Evolutionary conservation across 2,329 filamentous ascomycete species (phyloP).

Genomic region (Alternaria postmessia): DNA sequence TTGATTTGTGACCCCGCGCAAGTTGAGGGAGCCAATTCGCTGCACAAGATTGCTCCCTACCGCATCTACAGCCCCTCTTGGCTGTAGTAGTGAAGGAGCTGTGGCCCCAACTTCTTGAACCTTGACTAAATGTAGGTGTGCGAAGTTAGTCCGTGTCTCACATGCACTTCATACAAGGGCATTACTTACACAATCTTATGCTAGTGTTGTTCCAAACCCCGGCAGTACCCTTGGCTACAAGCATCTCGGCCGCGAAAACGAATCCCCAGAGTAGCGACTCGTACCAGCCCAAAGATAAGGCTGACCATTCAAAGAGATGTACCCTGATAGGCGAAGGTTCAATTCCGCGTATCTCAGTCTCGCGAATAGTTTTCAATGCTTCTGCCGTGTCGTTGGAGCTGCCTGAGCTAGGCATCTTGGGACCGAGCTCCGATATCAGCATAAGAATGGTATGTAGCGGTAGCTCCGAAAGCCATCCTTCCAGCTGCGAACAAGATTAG

Average conservation of each 20-base stretch:
- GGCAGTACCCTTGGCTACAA: constrained; percentile 82
- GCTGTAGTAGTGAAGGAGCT: constrained; percentile 82
- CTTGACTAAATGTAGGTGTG: constrained; percentile 58
- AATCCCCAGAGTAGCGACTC: constrained; percentile 94
- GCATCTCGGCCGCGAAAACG: constrained; percentile 89
- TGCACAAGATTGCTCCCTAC: constrained; percentile 90
- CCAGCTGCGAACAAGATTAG: constrained; percentile 67
- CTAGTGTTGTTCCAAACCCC: constrained; percentile 93
- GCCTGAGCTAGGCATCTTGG: constrained; percentile 60
- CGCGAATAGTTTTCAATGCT: constrained; percentile 61
- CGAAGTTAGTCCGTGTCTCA: background rate
- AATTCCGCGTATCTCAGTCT: constrained; percentile 72
- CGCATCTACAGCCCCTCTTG: constrained; percentile 89
- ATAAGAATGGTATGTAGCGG: constrained; percentile 87
- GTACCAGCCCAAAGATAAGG: constrained; percentile 91
- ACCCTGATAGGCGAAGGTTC: constrained; percentile 78
- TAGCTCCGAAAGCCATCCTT: constrained; percentile 90
- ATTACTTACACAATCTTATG: constrained; percentile 71
- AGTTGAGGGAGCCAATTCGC: constrained; percentile 81
- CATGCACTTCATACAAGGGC: background rate
- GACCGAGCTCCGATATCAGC: constrained; percentile 70
- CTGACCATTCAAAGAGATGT: constrained; percentile 94
- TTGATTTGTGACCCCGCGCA: constrained; percentile 58
- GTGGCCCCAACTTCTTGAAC: constrained; percentile 84
- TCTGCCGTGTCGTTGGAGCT: constrained; percentile 49